Percentiles rank a stretch among this genome's conserved stretches.
phyloP scores from a whole-genome alignment of 2,329 filamentous ascomycete genomes.

The Penicillium oxalicum region DNA sequence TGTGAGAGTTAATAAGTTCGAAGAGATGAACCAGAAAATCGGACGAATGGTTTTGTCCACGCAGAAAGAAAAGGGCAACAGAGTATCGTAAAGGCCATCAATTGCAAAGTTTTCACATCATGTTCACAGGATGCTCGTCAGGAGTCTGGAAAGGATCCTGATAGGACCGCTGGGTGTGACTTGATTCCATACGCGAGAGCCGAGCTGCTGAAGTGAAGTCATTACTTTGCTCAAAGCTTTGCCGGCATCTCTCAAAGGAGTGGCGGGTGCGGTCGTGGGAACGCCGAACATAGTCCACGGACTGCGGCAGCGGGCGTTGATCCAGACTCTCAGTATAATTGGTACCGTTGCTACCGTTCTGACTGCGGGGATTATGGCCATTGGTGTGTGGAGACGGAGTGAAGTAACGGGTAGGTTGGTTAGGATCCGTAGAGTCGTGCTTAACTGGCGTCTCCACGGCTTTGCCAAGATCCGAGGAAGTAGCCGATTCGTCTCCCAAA shows the following conservation, averaged over 20 bases:
- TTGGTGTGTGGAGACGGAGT: slow-evolving; percentile 76
- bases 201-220: slow-evolving; percentile 90
- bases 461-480: slow-evolving; percentile 38
- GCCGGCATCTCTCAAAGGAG: slow-evolving; percentile 78
- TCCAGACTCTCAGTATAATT: slow-evolving; percentile 63
- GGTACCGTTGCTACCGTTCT: slow-evolving; percentile 90
- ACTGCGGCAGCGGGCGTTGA: slow-evolving; percentile 51
- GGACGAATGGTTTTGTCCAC: slow-evolving; percentile 23
- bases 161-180: slow-evolving; percentile 31
- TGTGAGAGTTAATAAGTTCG: slow-evolving; percentile 12
- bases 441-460: slow-evolving; percentile 53
- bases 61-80: slow-evolving; percentile 22
- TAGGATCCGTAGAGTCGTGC: slow-evolving; percentile 63
- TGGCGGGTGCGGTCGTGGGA: slow-evolving; percentile 83
- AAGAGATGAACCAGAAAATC: slow-evolving; percentile 15
- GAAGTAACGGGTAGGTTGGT: slow-evolving; percentile 89
- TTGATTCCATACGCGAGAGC: slow-evolving; percentile 76
- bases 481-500: slow-evolving; percentile 36
- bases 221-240: slow-evolving; percentile 78
- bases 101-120: slow-evolving; percentile 27
- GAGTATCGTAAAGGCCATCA: slow-evolving; percentile 25
- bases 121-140: slow-evolving; percentile 28
- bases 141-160: slow-evolving; percentile 30
- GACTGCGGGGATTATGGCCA: slow-evolving; percentile 74
- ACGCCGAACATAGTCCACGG: slow-evolving; percentile 54